Conservation (phyloP, 108 stramenopile species). For the Nitzschia inconspicua region DNA sequence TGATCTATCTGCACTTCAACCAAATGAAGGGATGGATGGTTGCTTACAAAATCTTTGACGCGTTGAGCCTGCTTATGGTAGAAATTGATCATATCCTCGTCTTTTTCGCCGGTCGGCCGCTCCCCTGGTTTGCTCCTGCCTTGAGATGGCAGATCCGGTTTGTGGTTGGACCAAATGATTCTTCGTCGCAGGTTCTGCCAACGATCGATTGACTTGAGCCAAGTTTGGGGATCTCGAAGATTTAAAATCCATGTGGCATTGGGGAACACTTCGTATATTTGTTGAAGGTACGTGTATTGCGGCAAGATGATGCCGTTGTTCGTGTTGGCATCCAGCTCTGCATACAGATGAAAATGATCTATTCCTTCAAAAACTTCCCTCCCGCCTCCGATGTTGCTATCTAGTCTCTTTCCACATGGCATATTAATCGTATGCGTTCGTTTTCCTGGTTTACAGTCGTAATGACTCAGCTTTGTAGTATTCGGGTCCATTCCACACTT, state of each 20-base stretch:
- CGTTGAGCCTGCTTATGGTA: slow-evolving; percentile 16
- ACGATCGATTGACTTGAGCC: slow-evolving; percentile 21
- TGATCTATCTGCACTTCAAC: slow-evolving; percentile 32
- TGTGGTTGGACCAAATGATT: slow-evolving; percentile 6
- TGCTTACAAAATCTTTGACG: slow-evolving; percentile 12
- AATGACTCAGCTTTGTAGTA: slow-evolving; percentile 11
- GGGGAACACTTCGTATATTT: slow-evolving; percentile 23
- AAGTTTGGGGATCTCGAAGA: slow-evolving; percentile 17
- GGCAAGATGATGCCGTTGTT: slow-evolving; percentile 30
- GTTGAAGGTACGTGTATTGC: slow-evolving; percentile 13
- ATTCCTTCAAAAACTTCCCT: slow-evolving; percentile 10
- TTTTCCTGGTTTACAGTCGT: slow-evolving; percentile 8
- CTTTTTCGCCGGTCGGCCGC: neutral
- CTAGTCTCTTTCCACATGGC: slow-evolving; percentile 24
- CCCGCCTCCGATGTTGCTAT: neutral
- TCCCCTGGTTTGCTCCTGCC: no score
- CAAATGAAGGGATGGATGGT: slow-evolving; percentile 27
- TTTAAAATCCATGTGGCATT: slow-evolving; percentile 39
- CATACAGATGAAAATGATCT: slow-evolving; percentile 17
- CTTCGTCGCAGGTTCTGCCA: slow-evolving; percentile 33
- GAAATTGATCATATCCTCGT: slow-evolving; percentile 19
- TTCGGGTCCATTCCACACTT: slow-evolving; percentile 19
- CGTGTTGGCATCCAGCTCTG: slow-evolving; percentile 27
- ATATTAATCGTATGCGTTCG: neutral
- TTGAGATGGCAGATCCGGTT: slow-evolving; percentile 8